These are phyloP conservation scores for Albizia julibrissin DNA, from an alignment of 306 rosid species.

Conservation along the genomic window DNA sequence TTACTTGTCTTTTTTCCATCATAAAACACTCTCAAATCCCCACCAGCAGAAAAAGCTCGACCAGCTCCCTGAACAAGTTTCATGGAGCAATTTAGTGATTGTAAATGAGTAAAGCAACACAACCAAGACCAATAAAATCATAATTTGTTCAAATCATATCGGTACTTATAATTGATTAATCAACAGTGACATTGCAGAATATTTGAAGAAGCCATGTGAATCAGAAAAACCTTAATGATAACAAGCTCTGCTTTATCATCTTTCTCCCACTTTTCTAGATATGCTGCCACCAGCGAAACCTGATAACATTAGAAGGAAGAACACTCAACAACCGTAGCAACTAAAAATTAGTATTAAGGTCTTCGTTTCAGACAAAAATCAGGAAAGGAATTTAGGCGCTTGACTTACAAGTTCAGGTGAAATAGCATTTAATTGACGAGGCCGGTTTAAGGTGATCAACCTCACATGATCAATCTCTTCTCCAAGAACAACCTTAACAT, in stretches of 20 bases:
- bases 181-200: neutral
- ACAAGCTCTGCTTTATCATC: slow-evolving; percentile 75
- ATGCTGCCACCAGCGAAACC: slow-evolving; percentile 76
- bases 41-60: slow-evolving; percentile 94
- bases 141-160: neutral
- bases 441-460: slow-evolving; percentile 77
- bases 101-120: slow-evolving; percentile 7
- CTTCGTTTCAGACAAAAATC: neutral
- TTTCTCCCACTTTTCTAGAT: slow-evolving; percentile 90
- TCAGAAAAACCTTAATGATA: slow-evolving; percentile 69
- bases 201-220: slow-evolving; percentile 9
- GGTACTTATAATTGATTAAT: neutral
- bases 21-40: slow-evolving; percentile 87
- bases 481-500: slow-evolving; percentile 74
- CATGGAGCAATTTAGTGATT: slow-evolving; percentile 3
- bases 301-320: slow-evolving; percentile 32
- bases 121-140: neutral
- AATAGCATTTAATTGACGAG: slow-evolving; percentile 85
- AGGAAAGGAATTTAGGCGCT: neutral
- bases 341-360: neutral
- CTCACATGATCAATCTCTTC: slow-evolving; percentile 76
- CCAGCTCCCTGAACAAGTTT: slow-evolving; percentile 72
- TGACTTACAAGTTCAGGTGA: slow-evolving; percentile 64
- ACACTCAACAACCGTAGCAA: neutral
- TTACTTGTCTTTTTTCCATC: slow-evolving; percentile 75